These are phyloP conservation scores for Quercus suber DNA, from an alignment of 306 rosid species.

Conservation along the genomic window DNA sequence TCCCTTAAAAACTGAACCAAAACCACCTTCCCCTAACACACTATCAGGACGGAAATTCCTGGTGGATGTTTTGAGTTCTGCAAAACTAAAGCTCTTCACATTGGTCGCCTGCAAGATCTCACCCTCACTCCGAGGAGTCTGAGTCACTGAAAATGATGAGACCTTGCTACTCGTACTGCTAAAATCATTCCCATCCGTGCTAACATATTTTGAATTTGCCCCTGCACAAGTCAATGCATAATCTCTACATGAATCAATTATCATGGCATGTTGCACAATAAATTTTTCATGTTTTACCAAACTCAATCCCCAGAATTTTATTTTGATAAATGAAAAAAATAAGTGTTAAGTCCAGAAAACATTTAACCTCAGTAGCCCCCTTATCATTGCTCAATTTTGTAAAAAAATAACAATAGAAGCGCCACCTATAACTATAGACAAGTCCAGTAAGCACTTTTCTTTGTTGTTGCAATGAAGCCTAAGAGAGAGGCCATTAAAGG, in stretches of 20 bases:
- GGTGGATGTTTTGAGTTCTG: conserved; percentile 53
- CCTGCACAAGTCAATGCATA: conserved; percentile 33
- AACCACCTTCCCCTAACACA: conserved; percentile 66
- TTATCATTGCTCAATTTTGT: background rate
- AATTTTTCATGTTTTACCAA: background rate
- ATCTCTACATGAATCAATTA: background rate
- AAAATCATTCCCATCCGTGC: conserved; percentile 20
- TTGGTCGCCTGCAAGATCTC: conserved; percentile 42
- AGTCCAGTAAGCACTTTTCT: background rate
- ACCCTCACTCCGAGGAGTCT: conserved; percentile 31
- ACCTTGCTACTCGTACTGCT: conserved; percentile 27
- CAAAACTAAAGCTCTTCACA: conserved; percentile 33
- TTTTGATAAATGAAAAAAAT: background rate
- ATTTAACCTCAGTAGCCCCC: background rate
- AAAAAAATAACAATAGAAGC: background rate
- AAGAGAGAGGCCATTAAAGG: background rate
- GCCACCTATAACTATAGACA: background rate
- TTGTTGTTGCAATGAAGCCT: background rate
- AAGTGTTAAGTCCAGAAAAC: background rate
- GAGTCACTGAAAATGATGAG: conserved; percentile 24
- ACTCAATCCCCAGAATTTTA: background rate
- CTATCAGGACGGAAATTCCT: conserved; percentile 62
- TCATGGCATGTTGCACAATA: background rate
- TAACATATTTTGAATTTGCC: conserved; percentile 36
- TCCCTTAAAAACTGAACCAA: conserved; percentile 69